Evolutionary conservation across 192 early-diverging fungal species (phyloP), one percentile per base, ranked within the genome.

Genomic region (Entomortierella chlamydospora): DNA sequence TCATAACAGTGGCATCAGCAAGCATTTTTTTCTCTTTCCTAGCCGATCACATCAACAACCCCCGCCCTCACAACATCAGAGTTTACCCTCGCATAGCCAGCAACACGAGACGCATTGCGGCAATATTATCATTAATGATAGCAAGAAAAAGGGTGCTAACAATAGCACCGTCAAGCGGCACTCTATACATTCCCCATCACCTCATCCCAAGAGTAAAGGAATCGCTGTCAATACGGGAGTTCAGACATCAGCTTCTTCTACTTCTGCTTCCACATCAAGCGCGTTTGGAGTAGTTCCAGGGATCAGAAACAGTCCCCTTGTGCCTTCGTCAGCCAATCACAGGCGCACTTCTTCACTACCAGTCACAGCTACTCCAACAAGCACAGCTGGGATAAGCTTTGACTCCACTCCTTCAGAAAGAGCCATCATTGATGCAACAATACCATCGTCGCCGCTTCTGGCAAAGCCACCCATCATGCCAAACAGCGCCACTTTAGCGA

Each of bases 291-390:
- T n/a, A 43, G 31, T 13, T 5, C 30, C 52, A 34, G 47, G 34
- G 52, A 62, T 55, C 57, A 63, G 73, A 61, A 50, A 49, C 60
- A 65, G 41, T 54, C 58, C 25, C 11, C 5, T 25, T 30, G 49
- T 41, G n/a, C 61, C 61, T 31, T 33, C 18, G 4, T 41, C 49
- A 22, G 28, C 61, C 61, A 59, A 52, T 78, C 73, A 68, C 73
- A 78, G 59, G 30, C 52, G 73, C 4, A 64, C 73, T 12, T 42
- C 67, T 12, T 78, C 73, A 11, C 45, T 78, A 37, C 73, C 73
- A 42, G 39, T 65, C 37, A 65, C 71, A 52, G 20, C 51, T 23
- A 28, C 51, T 31, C 23, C 69, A 34, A 42, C 39, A 30, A 47
- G 15, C 20, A 6, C 39, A 47, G 13, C n/a, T 23, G 34, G 53